Base-by-base conservation (phyloP, 805 yeast genomes). In the Ogataea sp. region DNA sequence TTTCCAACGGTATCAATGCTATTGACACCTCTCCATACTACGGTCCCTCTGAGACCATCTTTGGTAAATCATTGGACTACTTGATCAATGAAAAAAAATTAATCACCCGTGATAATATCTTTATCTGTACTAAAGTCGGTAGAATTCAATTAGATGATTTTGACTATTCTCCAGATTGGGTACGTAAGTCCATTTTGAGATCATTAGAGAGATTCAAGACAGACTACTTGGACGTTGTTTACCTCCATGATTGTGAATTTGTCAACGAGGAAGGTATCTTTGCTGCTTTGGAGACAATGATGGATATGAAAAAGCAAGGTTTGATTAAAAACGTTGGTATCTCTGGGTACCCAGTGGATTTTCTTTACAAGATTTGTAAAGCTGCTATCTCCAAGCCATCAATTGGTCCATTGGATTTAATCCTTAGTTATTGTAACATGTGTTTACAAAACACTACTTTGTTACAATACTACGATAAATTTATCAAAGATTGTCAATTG, bases 11-110 rank as follows among this genome's bases (percentile, higher is more conserved):
- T 0, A 64, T 86, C 43, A 71, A 69, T 34, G 93, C 95, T 2
- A 67, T 89, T 28, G 97, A 89, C 54, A 87, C 97, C 0, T 84
- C 96, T 0, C 96, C 97, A 3, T 88, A 85, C 61, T 89, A 89
- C 55, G 97, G 97, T 0, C 86, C 86, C 0, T 83, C 95, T 5
- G 97, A 89, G 53, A 67, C 61, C 16, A 46, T 89, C 13, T 55
- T 85, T 6, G 97, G 97, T 2, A 44, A 67, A 14, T 90, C 88
- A 0, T 61, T 89, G 46, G 56, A 59, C 20, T 40, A 52, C 1
- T 45, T 64, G 24, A 46, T 57, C 5, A 37, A 64, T 8, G 53
- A 54, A 4, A 55, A 55, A 2, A 66, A 68, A 29, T 56, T 53
- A 36, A 58, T 68, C 49, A 68, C 78, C 0, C 69, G 97, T 43